These are phyloP conservation scores for Cyclotella kingstonii DNA, from an alignment of 108 stramenopile species.

Conservation along the genomic window DNA sequence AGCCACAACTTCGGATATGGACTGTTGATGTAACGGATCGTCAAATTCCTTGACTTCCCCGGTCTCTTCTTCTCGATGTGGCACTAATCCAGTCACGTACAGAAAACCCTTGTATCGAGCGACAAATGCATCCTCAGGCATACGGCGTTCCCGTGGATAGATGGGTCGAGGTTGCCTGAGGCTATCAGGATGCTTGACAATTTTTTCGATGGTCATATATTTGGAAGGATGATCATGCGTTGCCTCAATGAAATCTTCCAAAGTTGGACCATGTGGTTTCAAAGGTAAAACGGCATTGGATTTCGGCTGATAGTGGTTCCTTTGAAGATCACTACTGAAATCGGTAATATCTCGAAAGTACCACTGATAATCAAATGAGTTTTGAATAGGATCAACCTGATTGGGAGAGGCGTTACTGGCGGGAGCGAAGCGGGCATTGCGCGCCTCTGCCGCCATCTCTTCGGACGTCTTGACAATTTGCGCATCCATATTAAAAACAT, in stretches of 20 bases:
- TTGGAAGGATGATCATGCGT: constrained; percentile 68
- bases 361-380: constrained; percentile 38
- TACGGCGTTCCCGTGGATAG: constrained; percentile 42
- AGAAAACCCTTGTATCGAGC: constrained; percentile 60
- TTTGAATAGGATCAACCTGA: constrained; percentile 9
- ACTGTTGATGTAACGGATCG: constrained; percentile 59
- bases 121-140: constrained; percentile 67
- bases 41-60: constrained; percentile 54
- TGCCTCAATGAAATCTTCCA: constrained; percentile 68
- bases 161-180: constrained; percentile 65
- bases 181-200: constrained; percentile 58
- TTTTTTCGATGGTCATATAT: constrained; percentile 49
- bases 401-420: constrained; percentile 1
- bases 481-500: constrained; percentile 23
- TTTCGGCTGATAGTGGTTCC: constrained; percentile 19
- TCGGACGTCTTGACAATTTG: constrained; percentile 7
- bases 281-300: constrained; percentile 38
- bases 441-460: constrained; percentile 1
- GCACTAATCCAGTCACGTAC: constrained; percentile 71
- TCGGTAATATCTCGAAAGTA: constrained; percentile 43
- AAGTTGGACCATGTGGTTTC: constrained; percentile 27
- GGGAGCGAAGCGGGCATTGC: constrained; percentile 1
- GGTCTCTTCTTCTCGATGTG: constrained; percentile 43
- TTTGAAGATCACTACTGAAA: constrained; percentile 19
- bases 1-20: constrained; percentile 59